Evolutionary conservation across 192 early-diverging fungal species (phyloP).

Genomic region (Mortierella hygrophila): DNA sequence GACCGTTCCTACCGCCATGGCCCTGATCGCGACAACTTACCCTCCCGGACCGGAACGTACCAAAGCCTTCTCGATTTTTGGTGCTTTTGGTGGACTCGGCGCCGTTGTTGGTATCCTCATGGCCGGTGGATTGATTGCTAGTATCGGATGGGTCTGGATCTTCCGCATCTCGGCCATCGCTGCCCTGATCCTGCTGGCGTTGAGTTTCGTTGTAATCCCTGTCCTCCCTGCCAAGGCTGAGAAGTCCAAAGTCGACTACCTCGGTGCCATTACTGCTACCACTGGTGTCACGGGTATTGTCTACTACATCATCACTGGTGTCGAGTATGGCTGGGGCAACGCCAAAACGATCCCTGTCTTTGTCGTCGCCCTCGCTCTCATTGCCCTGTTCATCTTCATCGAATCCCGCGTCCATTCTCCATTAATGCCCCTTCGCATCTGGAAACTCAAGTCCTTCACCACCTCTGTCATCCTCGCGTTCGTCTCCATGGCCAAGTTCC

Average conservation of each 20-base stretch:
- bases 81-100: conserved; percentile 44
- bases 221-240: conserved; percentile 17
- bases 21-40: conserved; percentile 46
- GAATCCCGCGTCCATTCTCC: conserved; percentile 45
- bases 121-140: conserved; percentile 46
- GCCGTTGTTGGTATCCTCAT: conserved; percentile 45
- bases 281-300: conserved; percentile 46
- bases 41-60: conserved; percentile 33
- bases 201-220: conserved; percentile 37
- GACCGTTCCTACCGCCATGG: conserved; percentile 47
- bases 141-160: conserved; percentile 56
- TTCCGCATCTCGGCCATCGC: conserved; percentile 51
- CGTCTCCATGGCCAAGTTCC: conserved; percentile 43
- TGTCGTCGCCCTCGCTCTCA: conserved; percentile 24
- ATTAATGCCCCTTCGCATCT: conserved; percentile 58
- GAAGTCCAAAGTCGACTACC: conserved; percentile 46
- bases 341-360: conserved; percentile 45
- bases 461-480: conserved; percentile 56
- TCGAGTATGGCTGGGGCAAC: conserved; percentile 51
- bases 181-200: conserved; percentile 19
- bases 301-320: conserved; percentile 46
- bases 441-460: conserved; percentile 57
- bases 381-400: conserved; percentile 45
- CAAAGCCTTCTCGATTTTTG: conserved; percentile 44
- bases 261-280: conserved; percentile 40